Evolutionary conservation across 2,329 filamentous ascomycete species (phyloP), one percentile per base, ranked within the genome.

Genomic region (Tolypocladium amazonense): DNA sequence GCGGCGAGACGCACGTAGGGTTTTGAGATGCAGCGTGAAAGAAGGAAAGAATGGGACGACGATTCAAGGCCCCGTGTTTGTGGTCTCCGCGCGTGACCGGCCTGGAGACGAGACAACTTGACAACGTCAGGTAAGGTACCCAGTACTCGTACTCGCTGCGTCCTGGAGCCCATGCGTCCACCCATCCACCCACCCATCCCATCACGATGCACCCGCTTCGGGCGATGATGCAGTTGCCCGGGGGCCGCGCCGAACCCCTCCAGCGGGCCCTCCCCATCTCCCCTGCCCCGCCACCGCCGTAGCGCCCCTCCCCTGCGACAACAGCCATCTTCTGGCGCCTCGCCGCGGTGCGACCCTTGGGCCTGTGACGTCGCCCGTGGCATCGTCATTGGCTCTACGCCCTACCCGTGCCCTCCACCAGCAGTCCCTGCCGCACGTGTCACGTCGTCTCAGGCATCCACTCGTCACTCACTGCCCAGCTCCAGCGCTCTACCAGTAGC

Each of bases 321-420:
- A 35, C 50, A 18, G 50, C 50, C 39, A 9, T 20, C 14, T 4
- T 9, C 41, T 43, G 4, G 18, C 41, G 14, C 18, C 39, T 41
- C 39, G 30, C 15, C 20, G 41, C 41, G 5, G 41, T 11, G n/a
- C 43, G 23, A 23, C 43, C 39, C 43, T 47, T 23, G 38, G 52
- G 52, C 58, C 55, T 54, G 52, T 59, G 58, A 59, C 58, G 58
- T 59, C 47, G 57, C 25, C 30, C 58, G 56, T 7, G 12, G n/a
- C 18, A 3, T 45, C 52, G 23, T 25, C 35, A 59, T 45, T 55
- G 57, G 52, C 33, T 30, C 47, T 14, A 2, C 30, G 52, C 23
- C 41, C 25, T 54, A 23, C 30, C 50, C 30, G 27, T 23, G 20
- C 50, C 50, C 37, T 25, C 27, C 35, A 38, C n/a, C 37, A 23